Evolutionary conservation across 2,329 filamentous ascomycete species (phyloP).

Genomic region (Colletotrichum liriopes): DNA sequence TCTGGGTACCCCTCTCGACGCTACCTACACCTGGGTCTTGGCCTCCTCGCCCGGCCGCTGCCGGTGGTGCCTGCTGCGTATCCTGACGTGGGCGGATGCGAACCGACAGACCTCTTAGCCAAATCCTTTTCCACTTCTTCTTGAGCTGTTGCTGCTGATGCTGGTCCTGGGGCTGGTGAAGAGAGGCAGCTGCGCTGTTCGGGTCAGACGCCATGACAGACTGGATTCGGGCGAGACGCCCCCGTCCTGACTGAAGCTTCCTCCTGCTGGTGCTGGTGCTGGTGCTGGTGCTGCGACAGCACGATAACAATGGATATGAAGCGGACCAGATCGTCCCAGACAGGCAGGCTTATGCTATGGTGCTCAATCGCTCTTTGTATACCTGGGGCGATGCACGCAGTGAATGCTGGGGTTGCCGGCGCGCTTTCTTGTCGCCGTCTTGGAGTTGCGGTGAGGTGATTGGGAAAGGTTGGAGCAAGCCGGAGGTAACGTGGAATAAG

Average conservation of each 20-base stretch:
- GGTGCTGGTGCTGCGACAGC: not conserved
- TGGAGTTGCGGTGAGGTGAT: slow-evolving; percentile 1
- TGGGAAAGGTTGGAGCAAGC: not conserved
- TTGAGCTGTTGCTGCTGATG: slow-evolving; percentile 30
- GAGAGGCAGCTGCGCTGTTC: slow-evolving; percentile 11
- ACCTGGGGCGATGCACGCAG: not conserved
- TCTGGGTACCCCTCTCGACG: slow-evolving; percentile 38
- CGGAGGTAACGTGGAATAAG: not conserved
- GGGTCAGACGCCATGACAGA: slow-evolving; percentile 33
- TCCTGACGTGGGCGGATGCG: slow-evolving; percentile 38
- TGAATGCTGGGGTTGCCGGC: not conserved
- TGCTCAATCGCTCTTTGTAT: not conserved
- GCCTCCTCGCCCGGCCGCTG: not conserved
- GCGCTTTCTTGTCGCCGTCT: not conserved
- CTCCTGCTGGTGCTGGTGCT: not conserved
- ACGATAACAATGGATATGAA: not conserved
- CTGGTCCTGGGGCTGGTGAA: slow-evolving; percentile 1
- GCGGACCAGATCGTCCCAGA: not conserved
- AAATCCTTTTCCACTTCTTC: slow-evolving; percentile 37
- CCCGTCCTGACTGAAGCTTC: slow-evolving; percentile 15
- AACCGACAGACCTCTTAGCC: slow-evolving; percentile 34
- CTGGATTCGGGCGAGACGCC: slow-evolving; percentile 26
- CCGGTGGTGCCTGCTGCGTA: slow-evolving; percentile 7
- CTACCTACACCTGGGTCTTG: not conserved
- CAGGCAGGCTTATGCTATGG: not conserved